Evolutionary conservation across 805 yeast genomes (phyloP).

Genomic region (Lipomyces spencermartinsiae): DNA sequence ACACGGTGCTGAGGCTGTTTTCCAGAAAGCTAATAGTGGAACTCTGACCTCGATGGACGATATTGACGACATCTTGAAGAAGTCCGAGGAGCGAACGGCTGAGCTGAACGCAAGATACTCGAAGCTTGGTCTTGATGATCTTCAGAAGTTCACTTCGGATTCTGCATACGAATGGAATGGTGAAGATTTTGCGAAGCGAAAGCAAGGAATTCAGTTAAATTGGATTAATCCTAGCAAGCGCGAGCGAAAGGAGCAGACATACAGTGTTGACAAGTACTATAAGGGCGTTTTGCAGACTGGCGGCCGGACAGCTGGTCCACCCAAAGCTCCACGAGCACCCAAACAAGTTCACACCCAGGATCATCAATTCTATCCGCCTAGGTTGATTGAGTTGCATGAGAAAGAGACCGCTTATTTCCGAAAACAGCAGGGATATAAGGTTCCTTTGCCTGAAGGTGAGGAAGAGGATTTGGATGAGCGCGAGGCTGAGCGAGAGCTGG

Average conservation of each 20-base stretch:
- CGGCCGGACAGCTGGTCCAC: conserved; percentile 55
- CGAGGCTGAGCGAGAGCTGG: conserved; percentile 58
- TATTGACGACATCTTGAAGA: conserved; percentile 78
- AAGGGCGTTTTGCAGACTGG: conserved; percentile 80
- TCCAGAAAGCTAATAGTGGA: conserved; percentile 56
- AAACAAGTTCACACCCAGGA: conserved; percentile 82
- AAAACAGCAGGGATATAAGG: conserved; percentile 67
- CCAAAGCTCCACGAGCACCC: conserved; percentile 79
- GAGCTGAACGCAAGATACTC: conserved; percentile 81
- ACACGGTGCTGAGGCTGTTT: conserved; percentile 91
- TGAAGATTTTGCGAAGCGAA: conserved; percentile 68
- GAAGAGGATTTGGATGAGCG: conserved; percentile 54
- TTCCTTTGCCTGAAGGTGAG: conserved; percentile 58
- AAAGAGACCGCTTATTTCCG: conserved; percentile 80
- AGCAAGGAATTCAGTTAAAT: conserved; percentile 49
- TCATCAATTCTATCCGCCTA: conserved; percentile 88
- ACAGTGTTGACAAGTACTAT: conserved; percentile 85
- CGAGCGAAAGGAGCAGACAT: conserved; percentile 64
- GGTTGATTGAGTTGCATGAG: conserved; percentile 75
- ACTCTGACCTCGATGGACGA: conserved; percentile 52
- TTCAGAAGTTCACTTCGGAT: conserved; percentile 88
- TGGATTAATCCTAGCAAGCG: conserved; percentile 86
- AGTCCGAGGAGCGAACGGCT: conserved; percentile 83
- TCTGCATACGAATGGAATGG: conserved; percentile 98
- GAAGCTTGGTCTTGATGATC: conserved; percentile 86